Evolutionary conservation across 495 filamentous ascomycete genomes (phyloP), one percentile per base, ranked within the genome.

Genomic region (Aspergillus nanangensis): DNA sequence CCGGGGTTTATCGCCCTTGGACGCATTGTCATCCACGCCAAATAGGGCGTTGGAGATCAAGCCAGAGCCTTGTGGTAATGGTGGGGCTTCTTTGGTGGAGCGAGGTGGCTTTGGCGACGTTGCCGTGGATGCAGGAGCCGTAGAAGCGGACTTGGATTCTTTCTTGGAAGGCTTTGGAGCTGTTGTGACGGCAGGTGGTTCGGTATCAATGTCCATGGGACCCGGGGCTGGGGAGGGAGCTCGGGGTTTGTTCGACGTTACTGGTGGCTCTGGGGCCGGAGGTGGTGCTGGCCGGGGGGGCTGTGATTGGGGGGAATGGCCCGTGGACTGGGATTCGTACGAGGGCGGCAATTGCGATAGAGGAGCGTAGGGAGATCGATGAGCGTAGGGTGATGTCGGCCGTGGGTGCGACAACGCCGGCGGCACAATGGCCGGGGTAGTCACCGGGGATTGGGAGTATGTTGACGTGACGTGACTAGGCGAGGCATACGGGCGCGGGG

Each of bases 21-120:
- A 67, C 10, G 65, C 48, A 10, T 59, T 62, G 25, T 71, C 73
- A 31, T 67, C 69, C 8, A 73, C 72, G 13, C 79, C 78, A 47
- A 86, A 83, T 5, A 83, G 66, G 4, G 79, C 73, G 50, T 73
- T 80, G 5, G 80, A 79, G 13, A 86, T 76, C 5, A 87, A 65
- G n/a, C 84, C 84, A 42, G 79, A 84, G 14, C 84, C 84, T 23
- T 80, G 71, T 10, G 81, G 80, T 11, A 86, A 63, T 1, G 76
- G 72, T 5, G 78, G 75, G 13, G 73, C 55, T 52, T 79, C 79
- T 48, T 77, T 83, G 38, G 67, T 62, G n/a, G 60, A 50, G 25
- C 74, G 72, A 25, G 62, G 51, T 4, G 76, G 75, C 47, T 84
- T 88, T 19, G 76, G 83, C 43, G 71, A 85, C 46, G 70, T 74